A percentile compares a stretch with the other conserved stretches of the same genome.
phyloP scores from a whole-genome alignment of 1,284 basidiomycete species.

The Puccinia horiana region DNA sequence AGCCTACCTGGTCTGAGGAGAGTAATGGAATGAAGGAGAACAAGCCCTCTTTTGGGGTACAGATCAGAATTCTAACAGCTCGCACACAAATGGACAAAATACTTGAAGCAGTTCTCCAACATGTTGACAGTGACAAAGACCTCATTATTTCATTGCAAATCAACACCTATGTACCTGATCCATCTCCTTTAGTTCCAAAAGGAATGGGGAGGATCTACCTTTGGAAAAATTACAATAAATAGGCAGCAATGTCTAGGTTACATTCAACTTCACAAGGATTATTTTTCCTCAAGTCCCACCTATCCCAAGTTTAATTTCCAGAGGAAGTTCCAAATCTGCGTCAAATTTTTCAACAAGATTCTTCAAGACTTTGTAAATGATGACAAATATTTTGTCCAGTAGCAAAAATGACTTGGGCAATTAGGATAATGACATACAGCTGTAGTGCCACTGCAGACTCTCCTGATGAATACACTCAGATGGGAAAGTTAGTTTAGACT shows the following conservation, averaged over 20 bases:
- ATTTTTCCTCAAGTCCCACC: too few species aligned
- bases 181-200: neutral
- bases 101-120: too few species aligned
- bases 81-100: too few species aligned
- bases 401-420: conserved; percentile 4
- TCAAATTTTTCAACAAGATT: conserved; percentile 3
- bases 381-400: neutral
- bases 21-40: too few species aligned
- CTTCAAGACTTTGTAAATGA: conserved; percentile 48
- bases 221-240: too few species aligned
- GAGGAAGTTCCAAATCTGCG: conserved; percentile 1
- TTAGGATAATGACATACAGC: conserved; percentile 6
- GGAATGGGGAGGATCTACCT: neutral
- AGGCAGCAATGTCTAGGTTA: too few species aligned
- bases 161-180: too few species aligned
- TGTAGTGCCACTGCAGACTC: neutral
- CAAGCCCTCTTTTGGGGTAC: too few species aligned
- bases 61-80: too few species aligned
- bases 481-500: too few species aligned
- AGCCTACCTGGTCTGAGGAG: too few species aligned
- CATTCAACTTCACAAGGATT: too few species aligned
- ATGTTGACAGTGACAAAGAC: neutral
- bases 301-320: neutral
- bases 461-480: conserved; percentile 15
- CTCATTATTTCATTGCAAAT: neutral